phyloP scores from a whole-genome alignment of 139 green algal genomes.

The Penium margaritaceum region DNA sequence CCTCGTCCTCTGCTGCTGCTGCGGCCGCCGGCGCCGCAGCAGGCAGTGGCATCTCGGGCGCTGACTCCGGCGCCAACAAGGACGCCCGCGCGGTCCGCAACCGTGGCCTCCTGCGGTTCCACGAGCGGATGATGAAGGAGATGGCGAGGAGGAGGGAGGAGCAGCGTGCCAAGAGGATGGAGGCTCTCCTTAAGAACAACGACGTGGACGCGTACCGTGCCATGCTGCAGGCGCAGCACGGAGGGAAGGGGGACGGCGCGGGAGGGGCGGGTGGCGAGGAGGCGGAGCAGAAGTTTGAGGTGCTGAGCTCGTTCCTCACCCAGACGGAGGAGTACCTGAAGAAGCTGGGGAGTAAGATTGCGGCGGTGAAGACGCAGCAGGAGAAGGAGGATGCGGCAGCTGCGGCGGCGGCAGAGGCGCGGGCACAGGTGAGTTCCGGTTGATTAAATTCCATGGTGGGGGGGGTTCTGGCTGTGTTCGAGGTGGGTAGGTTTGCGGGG shows the following conservation, averaged over 20 bases:
- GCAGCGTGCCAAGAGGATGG: slow-evolving; percentile 52
- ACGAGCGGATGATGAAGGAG: slow-evolving; percentile 57
- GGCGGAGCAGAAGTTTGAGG: slow-evolving; percentile 40
- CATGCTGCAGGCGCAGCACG: slow-evolving; percentile 60
- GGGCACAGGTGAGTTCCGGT: slow-evolving; percentile 23
- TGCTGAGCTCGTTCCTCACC: slow-evolving; percentile 50
- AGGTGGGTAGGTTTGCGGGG: not conserved
- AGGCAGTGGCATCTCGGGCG: too few species aligned
- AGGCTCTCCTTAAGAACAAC: slow-evolving; percentile 75
- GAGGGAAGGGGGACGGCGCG: slow-evolving; percentile 54
- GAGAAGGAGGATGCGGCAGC: slow-evolving; percentile 54
- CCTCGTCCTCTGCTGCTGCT: too few species aligned
- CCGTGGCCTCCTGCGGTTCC: slow-evolving; percentile 53
- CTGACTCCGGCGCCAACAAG: too few species aligned
- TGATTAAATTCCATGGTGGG: too few species aligned
- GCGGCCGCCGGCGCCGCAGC: too few species aligned
- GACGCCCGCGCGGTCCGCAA: slow-evolving; percentile 28
- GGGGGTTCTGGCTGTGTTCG: not conserved
- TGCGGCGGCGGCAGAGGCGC: not conserved
- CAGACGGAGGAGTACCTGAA: slow-evolving; percentile 91
- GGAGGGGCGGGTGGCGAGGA: too few species aligned
- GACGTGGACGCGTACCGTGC: slow-evolving; percentile 92
- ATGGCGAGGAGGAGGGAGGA: slow-evolving; percentile 48
- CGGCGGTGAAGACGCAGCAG: slow-evolving; percentile 61
- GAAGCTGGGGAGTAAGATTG: slow-evolving; percentile 76